phyloP scores from a whole-genome alignment of 768 basidiomycete species.

The Leccinum pellstonianum region DNA sequence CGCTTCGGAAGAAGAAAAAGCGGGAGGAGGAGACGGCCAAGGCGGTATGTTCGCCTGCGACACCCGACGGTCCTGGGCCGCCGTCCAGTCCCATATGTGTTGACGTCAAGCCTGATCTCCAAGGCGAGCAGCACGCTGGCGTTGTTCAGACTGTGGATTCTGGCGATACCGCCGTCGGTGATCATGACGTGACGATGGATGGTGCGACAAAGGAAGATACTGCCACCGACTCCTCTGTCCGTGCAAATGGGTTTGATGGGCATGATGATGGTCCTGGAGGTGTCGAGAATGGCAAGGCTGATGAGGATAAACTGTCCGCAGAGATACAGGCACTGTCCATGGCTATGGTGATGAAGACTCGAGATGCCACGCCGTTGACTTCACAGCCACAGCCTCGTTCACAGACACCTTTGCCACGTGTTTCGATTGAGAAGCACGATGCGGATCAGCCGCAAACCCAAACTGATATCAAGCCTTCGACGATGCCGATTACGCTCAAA shows the following conservation, averaged over 20 bases:
- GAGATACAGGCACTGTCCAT: background rate
- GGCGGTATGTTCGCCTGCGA: conserved; percentile 23
- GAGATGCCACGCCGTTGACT: background rate
- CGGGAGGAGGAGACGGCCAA: conserved; percentile 44
- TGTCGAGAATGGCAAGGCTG: background rate
- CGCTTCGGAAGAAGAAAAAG: conserved; percentile 52
- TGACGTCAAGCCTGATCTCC: conserved; percentile 19
- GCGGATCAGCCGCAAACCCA: conserved; percentile 11
- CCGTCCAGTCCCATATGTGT: conserved; percentile 20
- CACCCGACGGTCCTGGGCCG: conserved; percentile 10
- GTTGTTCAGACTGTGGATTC: background rate
- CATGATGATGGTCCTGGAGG: background rate
- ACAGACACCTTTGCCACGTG: conserved; percentile 1
- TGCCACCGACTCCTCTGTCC: background rate
- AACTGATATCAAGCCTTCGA: conserved; percentile 4
- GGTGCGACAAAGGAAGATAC: conserved; percentile 5
- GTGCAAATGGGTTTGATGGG: conserved; percentile 3
- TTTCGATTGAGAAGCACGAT: background rate
- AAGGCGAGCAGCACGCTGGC: conserved; percentile 3
- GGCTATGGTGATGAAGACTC: background rate
- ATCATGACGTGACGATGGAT: conserved; percentile 13
- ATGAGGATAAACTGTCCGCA: background rate
- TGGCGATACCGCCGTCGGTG: background rate
- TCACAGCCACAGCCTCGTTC: background rate
- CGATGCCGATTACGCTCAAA: conserved; percentile 14